These are phyloP conservation scores for Teratosphaeria zuluensis DNA, from an alignment of 2,329 filamentous ascomycete species.

Conservation along the genomic window DNA sequence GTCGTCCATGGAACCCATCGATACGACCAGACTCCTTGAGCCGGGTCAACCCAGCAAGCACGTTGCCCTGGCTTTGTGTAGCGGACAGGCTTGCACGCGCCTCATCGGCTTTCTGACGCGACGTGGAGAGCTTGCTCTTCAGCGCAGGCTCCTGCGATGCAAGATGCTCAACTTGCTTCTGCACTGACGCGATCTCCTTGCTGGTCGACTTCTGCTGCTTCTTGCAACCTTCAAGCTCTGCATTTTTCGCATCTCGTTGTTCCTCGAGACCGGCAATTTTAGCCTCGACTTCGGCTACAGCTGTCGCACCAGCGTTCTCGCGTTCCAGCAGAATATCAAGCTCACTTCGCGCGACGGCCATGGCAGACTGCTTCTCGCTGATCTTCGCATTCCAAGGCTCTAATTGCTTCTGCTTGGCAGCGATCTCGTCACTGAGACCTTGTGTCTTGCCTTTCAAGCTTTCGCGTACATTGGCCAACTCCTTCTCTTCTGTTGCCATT, in stretches of 20 bases:
- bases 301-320: constrained; percentile 74
- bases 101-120: constrained; percentile 91
- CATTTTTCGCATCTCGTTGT: constrained; percentile 58
- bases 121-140: constrained; percentile 74
- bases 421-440: constrained; percentile 84
- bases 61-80: constrained; percentile 72
- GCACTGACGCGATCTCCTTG: constrained; percentile 62
- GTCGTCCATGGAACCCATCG: constrained; percentile 88
- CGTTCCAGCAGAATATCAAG: constrained; percentile 84
- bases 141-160: constrained; percentile 70
- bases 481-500: constrained; percentile 68
- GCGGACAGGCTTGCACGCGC: constrained; percentile 81
- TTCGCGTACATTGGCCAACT: constrained; percentile 75
- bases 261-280: constrained; percentile 69
- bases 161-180: constrained; percentile 63
- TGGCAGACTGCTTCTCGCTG: constrained; percentile 87
- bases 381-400: constrained; percentile 97
- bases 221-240: constrained; percentile 68
- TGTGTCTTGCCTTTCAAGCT: constrained; percentile 92
- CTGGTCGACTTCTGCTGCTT: constrained; percentile 61
- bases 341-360: constrained; percentile 90
- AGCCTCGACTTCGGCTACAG: constrained; percentile 69
- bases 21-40: constrained; percentile 94
- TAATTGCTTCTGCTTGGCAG: constrained; percentile 81
- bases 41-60: constrained; percentile 83